Evolutionary conservation across 176 grass and related monocot genomes (phyloP), one percentile per base, ranked within the genome.

Genomic region (Oryza officinalis): DNA sequence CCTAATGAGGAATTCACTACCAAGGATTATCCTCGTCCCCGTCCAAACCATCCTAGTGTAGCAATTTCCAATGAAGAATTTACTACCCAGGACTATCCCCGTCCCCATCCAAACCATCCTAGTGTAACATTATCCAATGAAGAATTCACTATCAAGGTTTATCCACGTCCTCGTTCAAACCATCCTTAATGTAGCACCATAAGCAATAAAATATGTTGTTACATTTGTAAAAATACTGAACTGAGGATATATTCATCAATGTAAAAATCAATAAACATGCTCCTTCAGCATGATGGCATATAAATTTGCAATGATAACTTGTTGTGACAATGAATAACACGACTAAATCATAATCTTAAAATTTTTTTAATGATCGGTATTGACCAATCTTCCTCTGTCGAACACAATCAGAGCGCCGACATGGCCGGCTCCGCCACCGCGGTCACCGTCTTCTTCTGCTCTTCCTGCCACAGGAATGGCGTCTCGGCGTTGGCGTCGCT

Each of bases 401-500:
- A 23, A 37, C 3, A 14, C 38, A 23, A 46, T 61, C 69, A 72
- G 17, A 31, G 80, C 23, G 9, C 11, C 69, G 69, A 63, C 35
- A 63, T 63, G 35, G 37, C 35, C 35, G 10, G 68, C 35, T 30
- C 38, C 10, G 68, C 23, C 40, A 8, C 8, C 17, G 59, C 5
- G 12, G 15, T 35, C 27, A 17, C 22, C n/a, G 15, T 15, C 3
- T 1, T 17, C 20, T 43, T 33, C 0, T 45, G 10, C 31, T 63
- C 18, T 32, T 71, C 23, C 67, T 85, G 85, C 45, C 74, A 71
- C 27, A 97, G 88, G 84, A 94, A 93, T 0, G 81, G 84, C 4
- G 47, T 79, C 23, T 82, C 86, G 1, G 95, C 92, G 22, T 94
- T 93, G 32, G 4, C 67, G 65, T 97, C 88, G 59, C 79, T 90